Conservation (phyloP, 2,329 filamentous ascomycete species). For the Colletotrichum cuscutae region DNA sequence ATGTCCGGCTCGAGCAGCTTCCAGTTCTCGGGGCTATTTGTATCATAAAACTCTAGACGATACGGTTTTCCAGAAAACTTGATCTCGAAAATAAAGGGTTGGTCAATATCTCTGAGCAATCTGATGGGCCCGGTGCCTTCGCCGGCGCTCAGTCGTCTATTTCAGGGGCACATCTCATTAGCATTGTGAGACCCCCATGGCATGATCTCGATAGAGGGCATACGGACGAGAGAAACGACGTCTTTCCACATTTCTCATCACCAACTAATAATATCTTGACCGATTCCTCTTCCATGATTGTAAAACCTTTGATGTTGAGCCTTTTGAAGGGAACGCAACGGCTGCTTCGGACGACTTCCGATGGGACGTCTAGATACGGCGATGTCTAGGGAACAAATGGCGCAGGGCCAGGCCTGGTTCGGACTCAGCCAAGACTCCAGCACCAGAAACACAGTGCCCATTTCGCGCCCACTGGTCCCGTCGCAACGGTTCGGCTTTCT, state of each 20-base stretch:
- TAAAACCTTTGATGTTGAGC: no score
- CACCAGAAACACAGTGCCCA: background rate
- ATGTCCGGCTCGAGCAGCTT: slow-evolving; percentile 67
- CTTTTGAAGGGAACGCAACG: background rate
- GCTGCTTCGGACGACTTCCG: background rate
- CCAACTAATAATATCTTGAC: slow-evolving; percentile 68
- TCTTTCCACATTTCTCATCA: slow-evolving; percentile 69
- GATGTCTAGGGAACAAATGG: slow-evolving; percentile 32
- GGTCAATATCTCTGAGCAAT: slow-evolving; percentile 67
- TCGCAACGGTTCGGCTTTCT: slow-evolving; percentile 31
- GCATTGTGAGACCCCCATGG: background rate
- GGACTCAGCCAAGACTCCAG: background rate
- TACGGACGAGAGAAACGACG: slow-evolving; percentile 70
- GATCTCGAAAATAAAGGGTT: slow-evolving; percentile 70
- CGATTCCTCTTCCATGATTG: slow-evolving; percentile 57
- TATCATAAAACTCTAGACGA: slow-evolving; percentile 70
- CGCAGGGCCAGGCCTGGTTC: slow-evolving; percentile 19
- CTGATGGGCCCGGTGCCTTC: slow-evolving; percentile 54
- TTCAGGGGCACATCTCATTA: slow-evolving; percentile 4
- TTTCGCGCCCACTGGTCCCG: background rate
- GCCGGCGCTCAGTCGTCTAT: slow-evolving; percentile 63
- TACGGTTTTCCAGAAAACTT: slow-evolving; percentile 51
- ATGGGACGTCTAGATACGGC: slow-evolving; percentile 20
- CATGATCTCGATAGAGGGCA: slow-evolving; percentile 8
- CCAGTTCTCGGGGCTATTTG: slow-evolving; percentile 68